phyloP scores from a whole-genome alignment of 352 stramenopile species.

The Phytophthora constricta region DNA sequence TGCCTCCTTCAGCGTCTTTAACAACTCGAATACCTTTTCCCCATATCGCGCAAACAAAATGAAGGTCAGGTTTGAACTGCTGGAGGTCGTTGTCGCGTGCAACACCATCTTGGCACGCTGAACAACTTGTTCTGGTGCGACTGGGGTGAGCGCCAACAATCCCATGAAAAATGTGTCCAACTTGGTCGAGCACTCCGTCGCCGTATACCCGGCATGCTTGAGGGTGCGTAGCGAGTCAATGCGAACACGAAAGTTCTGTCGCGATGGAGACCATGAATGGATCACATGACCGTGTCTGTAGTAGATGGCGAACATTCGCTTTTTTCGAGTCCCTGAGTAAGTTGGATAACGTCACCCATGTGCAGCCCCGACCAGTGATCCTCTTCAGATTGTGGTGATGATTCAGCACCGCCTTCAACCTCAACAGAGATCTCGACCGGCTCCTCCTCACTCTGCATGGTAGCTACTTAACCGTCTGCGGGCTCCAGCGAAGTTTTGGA shows the following conservation, averaged over 20 bases:
- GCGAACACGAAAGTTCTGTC: conserved; percentile 44
- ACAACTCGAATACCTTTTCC: conserved; percentile 28
- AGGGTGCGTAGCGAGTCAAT: conserved; percentile 47
- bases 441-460: conserved; percentile 6
- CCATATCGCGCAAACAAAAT: conserved; percentile 50
- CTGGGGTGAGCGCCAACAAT: conserved; percentile 27
- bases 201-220: conserved; percentile 23
- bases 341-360: conserved; percentile 42
- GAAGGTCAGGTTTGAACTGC: conserved; percentile 30
- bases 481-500: background rate
- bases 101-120: conserved; percentile 35
- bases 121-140: conserved; percentile 22
- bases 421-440: background rate
- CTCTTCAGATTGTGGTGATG: conserved; percentile 1
- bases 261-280: conserved; percentile 45
- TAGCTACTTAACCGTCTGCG: background rate
- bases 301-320: conserved; percentile 41
- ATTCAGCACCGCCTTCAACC: background rate
- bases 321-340: conserved; percentile 11
- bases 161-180: conserved; percentile 42
- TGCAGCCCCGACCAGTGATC: conserved; percentile 19
- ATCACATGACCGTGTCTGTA: conserved; percentile 47
- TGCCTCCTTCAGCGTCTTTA: conserved; percentile 23
- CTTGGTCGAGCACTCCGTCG: conserved; percentile 9
- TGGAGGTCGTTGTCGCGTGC: conserved; percentile 18